Percentiles rank a stretch among this genome's conserved stretches.
Evolutionary conservation across 2,329 filamentous ascomycete genomes (phyloP).

Genomic region (Colletotrichum australisinense): DNA sequence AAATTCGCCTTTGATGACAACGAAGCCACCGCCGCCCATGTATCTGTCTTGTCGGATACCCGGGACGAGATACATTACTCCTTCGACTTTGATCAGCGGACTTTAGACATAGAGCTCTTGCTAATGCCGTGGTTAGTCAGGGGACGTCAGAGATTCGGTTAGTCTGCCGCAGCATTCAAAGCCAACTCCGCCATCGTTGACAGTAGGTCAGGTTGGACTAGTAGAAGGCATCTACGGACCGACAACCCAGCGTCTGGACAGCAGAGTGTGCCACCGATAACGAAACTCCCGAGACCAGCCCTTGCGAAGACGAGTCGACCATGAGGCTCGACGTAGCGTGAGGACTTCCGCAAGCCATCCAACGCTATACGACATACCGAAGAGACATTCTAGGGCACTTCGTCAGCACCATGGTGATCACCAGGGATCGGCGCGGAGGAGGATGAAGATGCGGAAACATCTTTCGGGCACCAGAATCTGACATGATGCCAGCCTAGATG

Average conservation of each 20-base stretch:
- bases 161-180: not conserved
- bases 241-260: not conserved
- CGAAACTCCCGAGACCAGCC: not conserved
- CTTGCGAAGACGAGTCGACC: no score
- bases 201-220: not conserved
- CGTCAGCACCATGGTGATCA: not conserved
- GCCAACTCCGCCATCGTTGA: not conserved
- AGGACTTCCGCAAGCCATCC: not conserved
- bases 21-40: not conserved
- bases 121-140: not conserved
- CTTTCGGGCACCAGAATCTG: not conserved
- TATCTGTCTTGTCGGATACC: not conserved
- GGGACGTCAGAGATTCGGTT: not conserved
- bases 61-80: no score
- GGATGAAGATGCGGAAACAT: not conserved
- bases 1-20: not conserved
- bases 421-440: not conserved
- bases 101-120: not conserved
- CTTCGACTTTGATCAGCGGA: not conserved
- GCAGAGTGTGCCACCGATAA: not conserved
- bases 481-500: not conserved
- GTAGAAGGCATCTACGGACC: not conserved
- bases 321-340: not conserved
- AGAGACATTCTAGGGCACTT: not conserved
- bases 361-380: not conserved